Base-by-base conservation (phyloP, 148 eudicot species). In the Polygonum aviculare region DNA sequence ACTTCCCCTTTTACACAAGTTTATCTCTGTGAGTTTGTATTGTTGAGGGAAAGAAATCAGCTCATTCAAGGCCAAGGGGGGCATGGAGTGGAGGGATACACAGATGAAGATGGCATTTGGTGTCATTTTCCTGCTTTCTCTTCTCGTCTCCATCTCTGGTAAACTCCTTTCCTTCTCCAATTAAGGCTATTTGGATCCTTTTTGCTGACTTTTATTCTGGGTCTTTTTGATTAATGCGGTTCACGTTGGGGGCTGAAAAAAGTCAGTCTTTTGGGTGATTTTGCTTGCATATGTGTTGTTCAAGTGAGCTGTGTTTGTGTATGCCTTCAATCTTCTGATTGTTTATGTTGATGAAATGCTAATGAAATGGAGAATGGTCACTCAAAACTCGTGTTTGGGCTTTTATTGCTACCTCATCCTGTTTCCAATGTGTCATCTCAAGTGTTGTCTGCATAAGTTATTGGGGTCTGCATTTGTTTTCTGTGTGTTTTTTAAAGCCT, bases 131-230 rank as follows among this genome's bases (percentile, higher is more conserved):
- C 15, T 38, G 72, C 45, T 67, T 16, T 67, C 72, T 36, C 44
- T 67, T 67, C 72, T 36, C 10, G 72, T 38, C 72, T 65, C 71
- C n/a, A 44, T 35, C 5, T 67, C 72, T 3, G 72, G 72, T 67
- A 67, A 67, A 18, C 3, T 4, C 16, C 44, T 15, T 31, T 67
- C 72, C 69, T 62, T 62, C 9, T 8, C 22, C 35, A 16, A 26
- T 10, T 31, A 10, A 0, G 39, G 31, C 26, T 31, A 26, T 26
- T 21, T 60, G 69, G 38, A 35, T 26, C 8, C 31, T 60, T 60
- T 22, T 21, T 60, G 60, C 60, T 54, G 60, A 54, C 26, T 54
- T 54, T 54, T 19, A 3, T 54, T 54, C 60, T 54, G 22, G 26
- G 60, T 54, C 22, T 54, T 54, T 54, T 54, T 8, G 39, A 62